A percentile compares a stretch with the other conserved stretches of the same genome.
phyloP scores from a whole-genome alignment of 2,329 filamentous ascomycete species.

The Hyphodiscus sp. region DNA sequence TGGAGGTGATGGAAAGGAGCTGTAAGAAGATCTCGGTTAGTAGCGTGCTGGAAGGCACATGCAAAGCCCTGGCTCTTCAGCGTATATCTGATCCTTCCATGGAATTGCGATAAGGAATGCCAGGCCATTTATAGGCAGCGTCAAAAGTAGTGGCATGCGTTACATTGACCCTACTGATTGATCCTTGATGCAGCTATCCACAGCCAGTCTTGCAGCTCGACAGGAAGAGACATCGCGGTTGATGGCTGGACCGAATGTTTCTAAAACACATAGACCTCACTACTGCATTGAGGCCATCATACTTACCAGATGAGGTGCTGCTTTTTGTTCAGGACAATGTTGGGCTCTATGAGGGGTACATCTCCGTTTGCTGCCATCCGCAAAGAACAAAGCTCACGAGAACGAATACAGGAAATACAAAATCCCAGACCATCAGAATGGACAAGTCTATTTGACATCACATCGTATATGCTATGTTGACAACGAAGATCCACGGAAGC shows the following conservation, averaged over 20 bases:
- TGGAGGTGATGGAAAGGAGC: neutral
- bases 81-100: neutral
- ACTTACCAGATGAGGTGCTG: conserved; percentile 88
- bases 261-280: conserved; percentile 93
- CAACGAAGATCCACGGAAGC: conserved; percentile 73
- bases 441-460: conserved; percentile 92
- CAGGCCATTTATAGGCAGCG: neutral
- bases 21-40: neutral
- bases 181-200: conserved; percentile 1
- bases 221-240: conserved; percentile 5
- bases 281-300: conserved; percentile 86
- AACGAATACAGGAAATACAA: conserved; percentile 71
- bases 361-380: conserved; percentile 15
- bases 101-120: neutral
- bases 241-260: conserved; percentile 76
- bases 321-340: conserved; percentile 97
- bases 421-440: conserved; percentile 87
- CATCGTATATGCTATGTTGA: conserved; percentile 95
- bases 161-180: neutral
- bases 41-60: neutral
- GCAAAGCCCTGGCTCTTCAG: neutral
- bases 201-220: neutral
- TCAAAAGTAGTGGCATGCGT: neutral
- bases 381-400: neutral
- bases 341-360: conserved; percentile 93